A percentile compares a stretch with the other conserved stretches of the same genome.
Conservation (phyloP, 768 basidiomycete genomes). For the Gymnopilus dilepis region DNA sequence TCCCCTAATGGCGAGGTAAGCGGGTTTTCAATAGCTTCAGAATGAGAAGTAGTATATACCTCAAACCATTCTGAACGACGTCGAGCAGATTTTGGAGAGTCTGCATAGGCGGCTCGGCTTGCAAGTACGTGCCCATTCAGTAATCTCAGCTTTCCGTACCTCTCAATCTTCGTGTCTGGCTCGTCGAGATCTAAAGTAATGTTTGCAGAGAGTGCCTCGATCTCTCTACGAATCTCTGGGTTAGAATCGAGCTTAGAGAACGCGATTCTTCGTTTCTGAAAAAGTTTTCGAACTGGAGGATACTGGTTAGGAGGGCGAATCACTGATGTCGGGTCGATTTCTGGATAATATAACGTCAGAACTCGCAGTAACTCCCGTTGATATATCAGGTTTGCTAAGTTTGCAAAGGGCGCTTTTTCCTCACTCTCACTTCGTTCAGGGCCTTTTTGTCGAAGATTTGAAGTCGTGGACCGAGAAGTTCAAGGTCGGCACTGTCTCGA, state of each 20-base stretch:
- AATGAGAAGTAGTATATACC: background rate
- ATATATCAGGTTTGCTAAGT: no score
- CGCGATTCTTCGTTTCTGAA: background rate
- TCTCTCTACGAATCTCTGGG: background rate
- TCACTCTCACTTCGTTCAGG: no score
- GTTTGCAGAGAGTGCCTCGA: background rate
- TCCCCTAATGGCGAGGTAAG: background rate
- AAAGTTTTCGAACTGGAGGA: background rate
- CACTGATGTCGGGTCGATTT: no score
- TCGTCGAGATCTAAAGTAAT: background rate
- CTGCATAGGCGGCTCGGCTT: background rate
- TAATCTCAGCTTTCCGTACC: background rate
- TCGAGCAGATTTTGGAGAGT: background rate
- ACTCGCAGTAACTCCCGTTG: no score
- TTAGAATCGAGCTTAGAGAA: background rate
- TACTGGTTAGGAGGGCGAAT: no score
- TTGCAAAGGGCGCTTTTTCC: no score
- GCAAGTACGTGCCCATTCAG: background rate
- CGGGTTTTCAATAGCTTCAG: background rate
- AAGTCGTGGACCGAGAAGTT: no score
- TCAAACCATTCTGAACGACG: background rate
- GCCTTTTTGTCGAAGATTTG: no score
- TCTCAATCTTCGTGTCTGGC: background rate
- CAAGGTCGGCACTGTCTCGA: no score
- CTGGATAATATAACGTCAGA: no score